Base-by-base conservation (phyloP, 192 early-diverging fungal genomes). In the Linnemannia elongata region DNA sequence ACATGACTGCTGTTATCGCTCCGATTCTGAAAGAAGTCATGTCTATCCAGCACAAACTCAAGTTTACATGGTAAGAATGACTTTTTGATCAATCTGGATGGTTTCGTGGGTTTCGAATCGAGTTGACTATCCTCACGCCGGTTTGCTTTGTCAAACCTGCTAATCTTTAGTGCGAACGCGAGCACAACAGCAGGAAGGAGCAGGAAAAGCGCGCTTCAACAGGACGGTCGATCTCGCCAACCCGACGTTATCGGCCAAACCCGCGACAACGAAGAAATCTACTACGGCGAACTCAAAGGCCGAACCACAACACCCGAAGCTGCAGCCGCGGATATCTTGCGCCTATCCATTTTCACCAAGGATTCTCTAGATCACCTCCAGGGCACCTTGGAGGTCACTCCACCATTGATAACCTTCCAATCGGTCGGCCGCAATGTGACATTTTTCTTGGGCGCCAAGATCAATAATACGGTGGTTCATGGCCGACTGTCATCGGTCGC, bases 61-160 rank as follows among this genome's bases (percentile, higher is more conserved):
- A 69, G 42, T 77, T 77, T 63, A 77, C 76, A 42, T 77, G 63
- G 76, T 77, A 77, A n/a, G n/a, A n/a, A n/a, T n/a, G n/a, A n/a
- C n/a, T n/a, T n/a, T n/a, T n/a, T n/a, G n/a, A n/a, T n/a, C n/a
- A n/a, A 77, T 36, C 41, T 77, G 17, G 30, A 30, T 63, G 60
- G n/a, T 66, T 45, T 74, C 41, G 24, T 17, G 63, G 66, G 39
- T 76, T 45, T 68, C 30, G 42, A 44, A 44, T n/a, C n/a, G n/a
- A 44, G 10, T 44, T 44, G 42, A 6, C 42, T 44, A 44, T 6
- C 6, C 42, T 44, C 8, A 44, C 42, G 10, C 42, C 42, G 8
- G 42, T 6, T 44, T 44, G 42, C 10, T 4, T 44, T 44, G 10
- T 44, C 42, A 0, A 6, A 44, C 10, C 10, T 44, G 2, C 10